phyloP scores from a whole-genome alignment of 2,329 filamentous ascomycete species.

The Trichoderma sp. region DNA sequence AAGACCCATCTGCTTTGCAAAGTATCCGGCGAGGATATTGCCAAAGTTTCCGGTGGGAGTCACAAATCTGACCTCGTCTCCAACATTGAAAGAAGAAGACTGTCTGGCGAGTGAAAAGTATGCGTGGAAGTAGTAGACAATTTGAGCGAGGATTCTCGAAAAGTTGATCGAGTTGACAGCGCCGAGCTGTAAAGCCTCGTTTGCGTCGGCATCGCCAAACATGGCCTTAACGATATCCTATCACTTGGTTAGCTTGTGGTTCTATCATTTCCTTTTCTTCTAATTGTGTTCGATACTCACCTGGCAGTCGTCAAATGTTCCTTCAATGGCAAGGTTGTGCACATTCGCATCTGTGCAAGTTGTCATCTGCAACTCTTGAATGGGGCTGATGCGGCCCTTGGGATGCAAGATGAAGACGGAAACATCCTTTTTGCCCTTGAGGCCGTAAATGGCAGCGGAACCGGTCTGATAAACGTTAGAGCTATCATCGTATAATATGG shows the following conservation, averaged over 20 bases:
- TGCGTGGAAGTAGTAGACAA: constrained; percentile 94
- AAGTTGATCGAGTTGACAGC: constrained; percentile 98
- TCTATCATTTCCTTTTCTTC: neutral
- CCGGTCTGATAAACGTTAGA: constrained; percentile 59
- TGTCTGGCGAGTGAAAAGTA: constrained; percentile 79
- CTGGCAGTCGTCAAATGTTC: constrained; percentile 97
- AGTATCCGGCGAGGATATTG: constrained; percentile 91
- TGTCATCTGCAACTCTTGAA: constrained; percentile 97
- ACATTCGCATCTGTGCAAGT: constrained; percentile 90
- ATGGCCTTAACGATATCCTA: constrained; percentile 88
- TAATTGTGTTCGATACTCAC: neutral
- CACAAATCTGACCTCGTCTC: constrained; percentile 77
- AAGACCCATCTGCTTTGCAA: constrained; percentile 87
- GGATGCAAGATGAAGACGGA: constrained; percentile 95
- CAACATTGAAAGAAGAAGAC: constrained; percentile 63
- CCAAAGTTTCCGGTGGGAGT: constrained; percentile 97
- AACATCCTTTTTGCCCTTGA: constrained; percentile 94
- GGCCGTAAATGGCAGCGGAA: constrained; percentile 92
- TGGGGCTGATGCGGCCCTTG: constrained; percentile 85
- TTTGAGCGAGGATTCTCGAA: constrained; percentile 93
- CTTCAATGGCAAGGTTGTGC: constrained; percentile 86
- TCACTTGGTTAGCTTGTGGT: neutral
- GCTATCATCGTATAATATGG: neutral
- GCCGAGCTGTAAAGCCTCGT: constrained; percentile 79
- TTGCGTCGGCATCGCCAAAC: constrained; percentile 84